phyloP scores from a whole-genome alignment of 208 protist species.

The Leishmania tropica region DNA sequence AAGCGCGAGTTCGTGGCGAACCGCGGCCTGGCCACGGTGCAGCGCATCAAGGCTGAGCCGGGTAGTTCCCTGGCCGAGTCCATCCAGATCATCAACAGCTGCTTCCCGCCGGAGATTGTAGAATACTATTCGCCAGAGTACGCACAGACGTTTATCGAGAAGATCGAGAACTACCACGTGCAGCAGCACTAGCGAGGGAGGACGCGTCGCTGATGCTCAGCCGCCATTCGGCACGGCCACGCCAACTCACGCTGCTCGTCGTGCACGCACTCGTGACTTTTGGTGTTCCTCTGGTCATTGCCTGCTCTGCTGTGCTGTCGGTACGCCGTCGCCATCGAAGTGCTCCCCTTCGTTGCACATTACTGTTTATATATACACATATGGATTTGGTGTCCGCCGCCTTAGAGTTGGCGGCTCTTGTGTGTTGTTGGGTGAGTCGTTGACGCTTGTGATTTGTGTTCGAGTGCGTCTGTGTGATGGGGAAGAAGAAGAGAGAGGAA shows the following conservation, averaged over 20 bases:
- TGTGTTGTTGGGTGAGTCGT: not conserved
- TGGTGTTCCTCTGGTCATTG: not conserved
- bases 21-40: conserved; percentile 94
- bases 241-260: not conserved
- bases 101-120: conserved; percentile 98
- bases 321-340: not conserved
- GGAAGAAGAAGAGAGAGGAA: not conserved
- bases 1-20: conserved; percentile 97
- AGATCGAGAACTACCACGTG: conserved; percentile 95
- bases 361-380: not conserved
- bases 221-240: not conserved
- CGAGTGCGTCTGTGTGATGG: not conserved
- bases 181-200: conserved; percentile 59
- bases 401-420: not conserved
- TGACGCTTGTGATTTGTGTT: not conserved
- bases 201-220: not conserved
- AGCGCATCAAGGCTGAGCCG: conserved; percentile 95
- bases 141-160: conserved; percentile 94
- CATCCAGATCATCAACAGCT: conserved; percentile 97
- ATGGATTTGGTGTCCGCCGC: not conserved
- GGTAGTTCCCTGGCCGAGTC: conserved; percentile 96
- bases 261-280: not conserved
- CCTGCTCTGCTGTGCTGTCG: not conserved
- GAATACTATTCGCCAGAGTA: conserved; percentile 98
- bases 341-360: not conserved